Evolutionary conservation across 2,329 filamentous ascomycete species (phyloP).

Genomic region (Falciphora oryzae): DNA sequence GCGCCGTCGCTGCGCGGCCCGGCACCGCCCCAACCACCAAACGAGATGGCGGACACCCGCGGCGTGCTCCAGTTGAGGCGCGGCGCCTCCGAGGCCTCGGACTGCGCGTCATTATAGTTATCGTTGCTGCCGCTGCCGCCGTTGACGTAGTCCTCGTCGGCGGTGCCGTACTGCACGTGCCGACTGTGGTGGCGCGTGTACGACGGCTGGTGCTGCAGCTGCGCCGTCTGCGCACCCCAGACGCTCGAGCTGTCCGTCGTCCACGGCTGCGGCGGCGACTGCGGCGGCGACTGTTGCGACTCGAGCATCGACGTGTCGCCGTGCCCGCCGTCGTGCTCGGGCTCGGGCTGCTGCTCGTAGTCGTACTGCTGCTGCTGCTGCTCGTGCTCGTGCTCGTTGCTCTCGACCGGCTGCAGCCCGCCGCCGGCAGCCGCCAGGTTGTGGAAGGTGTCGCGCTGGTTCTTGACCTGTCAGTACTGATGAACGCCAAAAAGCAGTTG

Average conservation of each 20-base stretch:
- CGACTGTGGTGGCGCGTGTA: neutral
- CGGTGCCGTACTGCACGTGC: neutral
- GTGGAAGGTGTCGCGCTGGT: conserved; percentile 5
- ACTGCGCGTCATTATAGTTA: neutral
- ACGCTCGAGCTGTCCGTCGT: neutral
- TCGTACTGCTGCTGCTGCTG: no score
- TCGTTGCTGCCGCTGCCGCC: neutral
- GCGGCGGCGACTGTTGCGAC: neutral
- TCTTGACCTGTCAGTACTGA: neutral
- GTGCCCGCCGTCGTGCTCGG: neutral
- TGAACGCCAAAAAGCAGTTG: no score
- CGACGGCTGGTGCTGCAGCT: neutral
- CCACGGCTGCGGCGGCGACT: neutral
- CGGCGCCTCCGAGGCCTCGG: conserved; percentile 4
- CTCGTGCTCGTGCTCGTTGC: neutral
- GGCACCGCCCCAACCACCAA: conserved; percentile 1
- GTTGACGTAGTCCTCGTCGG: neutral
- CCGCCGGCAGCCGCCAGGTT: no score
- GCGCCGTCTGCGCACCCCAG: neutral
- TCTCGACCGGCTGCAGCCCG: neutral
- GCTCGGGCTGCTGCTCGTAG: no score
- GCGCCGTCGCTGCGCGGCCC: neutral
- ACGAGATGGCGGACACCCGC: conserved; percentile 3
- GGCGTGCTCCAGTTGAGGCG: conserved; percentile 8
- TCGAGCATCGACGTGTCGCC: neutral